Evolutionary conservation across 345 rosid genomes (phyloP).

Genomic region (Moringa oleifera): DNA sequence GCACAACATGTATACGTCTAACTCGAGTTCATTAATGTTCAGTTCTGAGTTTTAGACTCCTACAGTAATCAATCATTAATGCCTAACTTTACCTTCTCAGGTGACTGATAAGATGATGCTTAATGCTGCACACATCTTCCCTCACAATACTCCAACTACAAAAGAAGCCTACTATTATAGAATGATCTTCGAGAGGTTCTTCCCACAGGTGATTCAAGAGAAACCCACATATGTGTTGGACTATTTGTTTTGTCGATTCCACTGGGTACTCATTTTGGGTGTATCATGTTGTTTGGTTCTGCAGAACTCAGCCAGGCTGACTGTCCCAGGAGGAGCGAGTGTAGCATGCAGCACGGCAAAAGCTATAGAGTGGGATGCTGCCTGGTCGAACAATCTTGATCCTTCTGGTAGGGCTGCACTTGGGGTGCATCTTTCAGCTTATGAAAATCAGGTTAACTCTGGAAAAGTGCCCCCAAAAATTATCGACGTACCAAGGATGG

Average conservation of each 20-base stretch:
- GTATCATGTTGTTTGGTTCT: background rate
- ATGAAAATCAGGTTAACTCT: constrained; percentile 28
- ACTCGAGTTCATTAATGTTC: background rate
- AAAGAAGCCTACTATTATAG: constrained; percentile 91
- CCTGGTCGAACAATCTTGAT: constrained; percentile 83
- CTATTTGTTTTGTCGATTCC: too few relatives aligned
- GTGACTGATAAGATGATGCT: constrained; percentile 83
- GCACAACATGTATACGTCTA: constrained; percentile 39
- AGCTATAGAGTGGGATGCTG: constrained; percentile 83
- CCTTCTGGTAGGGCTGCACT: constrained; percentile 96
- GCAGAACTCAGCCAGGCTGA: constrained; percentile 79
- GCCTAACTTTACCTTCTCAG: constrained; percentile 23
- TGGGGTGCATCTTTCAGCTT: constrained; percentile 83
- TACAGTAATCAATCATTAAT: background rate
- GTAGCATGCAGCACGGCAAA: constrained; percentile 89
- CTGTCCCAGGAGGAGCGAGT: constrained; percentile 89
- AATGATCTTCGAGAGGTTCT: constrained; percentile 86
- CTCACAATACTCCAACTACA: constrained; percentile 74
- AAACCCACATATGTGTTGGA: too few relatives aligned
- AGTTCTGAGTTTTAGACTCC: background rate
- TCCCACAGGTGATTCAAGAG: constrained; percentile 59
- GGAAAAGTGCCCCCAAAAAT: constrained; percentile 30
- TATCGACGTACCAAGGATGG: constrained; percentile 36
- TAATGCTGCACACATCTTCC: constrained; percentile 63
- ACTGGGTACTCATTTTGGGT: background rate